These are phyloP conservation scores for Nakaseomyces delphensis DNA, from an alignment of 1,139 yeast species.

Conservation along the genomic window DNA sequence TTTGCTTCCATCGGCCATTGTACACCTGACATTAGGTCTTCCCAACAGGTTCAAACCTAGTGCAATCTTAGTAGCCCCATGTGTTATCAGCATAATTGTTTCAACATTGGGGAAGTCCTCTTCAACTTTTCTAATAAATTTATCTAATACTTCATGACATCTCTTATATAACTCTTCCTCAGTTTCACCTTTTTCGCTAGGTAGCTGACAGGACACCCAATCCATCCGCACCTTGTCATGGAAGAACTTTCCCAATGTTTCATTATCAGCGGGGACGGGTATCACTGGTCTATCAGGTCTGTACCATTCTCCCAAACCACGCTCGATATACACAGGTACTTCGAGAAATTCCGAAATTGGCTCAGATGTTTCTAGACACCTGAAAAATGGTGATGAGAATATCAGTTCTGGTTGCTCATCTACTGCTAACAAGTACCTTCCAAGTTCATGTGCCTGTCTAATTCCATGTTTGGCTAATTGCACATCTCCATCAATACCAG, in stretches of 20 bases:
- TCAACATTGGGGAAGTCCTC: slow-evolving; percentile 45
- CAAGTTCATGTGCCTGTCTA: slow-evolving; percentile 68
- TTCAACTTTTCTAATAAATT: slow-evolving; percentile 46
- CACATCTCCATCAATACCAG: slow-evolving; percentile 75
- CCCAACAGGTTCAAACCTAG: slow-evolving; percentile 59
- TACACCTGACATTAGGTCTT: slow-evolving; percentile 38
- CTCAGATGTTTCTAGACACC: slow-evolving; percentile 76
- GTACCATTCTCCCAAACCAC: slow-evolving; percentile 69
- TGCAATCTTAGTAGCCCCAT: slow-evolving; percentile 77
- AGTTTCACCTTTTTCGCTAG: slow-evolving; percentile 57
- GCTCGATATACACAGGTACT: slow-evolving; percentile 50
- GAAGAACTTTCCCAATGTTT: slow-evolving; percentile 42
- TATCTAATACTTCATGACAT: slow-evolving; percentile 40
- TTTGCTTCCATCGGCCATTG: slow-evolving; percentile 38
- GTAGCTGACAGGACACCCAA: slow-evolving; percentile 43
- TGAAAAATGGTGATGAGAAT: slow-evolving; percentile 72
- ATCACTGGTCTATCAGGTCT: slow-evolving; percentile 43
- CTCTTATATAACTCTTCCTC: slow-evolving; percentile 52
- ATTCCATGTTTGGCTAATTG: slow-evolving; percentile 70
- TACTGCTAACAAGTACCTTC: slow-evolving; percentile 38
- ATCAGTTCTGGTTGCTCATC: slow-evolving; percentile 51
- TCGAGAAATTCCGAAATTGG: slow-evolving; percentile 52
- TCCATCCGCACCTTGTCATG: slow-evolving; percentile 37
- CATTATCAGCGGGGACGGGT: slow-evolving; percentile 52
- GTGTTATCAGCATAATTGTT: slow-evolving; percentile 55